phyloP scores from a whole-genome alignment of 495 filamentous ascomycete species.

The Podospora pseudocomata region DNA sequence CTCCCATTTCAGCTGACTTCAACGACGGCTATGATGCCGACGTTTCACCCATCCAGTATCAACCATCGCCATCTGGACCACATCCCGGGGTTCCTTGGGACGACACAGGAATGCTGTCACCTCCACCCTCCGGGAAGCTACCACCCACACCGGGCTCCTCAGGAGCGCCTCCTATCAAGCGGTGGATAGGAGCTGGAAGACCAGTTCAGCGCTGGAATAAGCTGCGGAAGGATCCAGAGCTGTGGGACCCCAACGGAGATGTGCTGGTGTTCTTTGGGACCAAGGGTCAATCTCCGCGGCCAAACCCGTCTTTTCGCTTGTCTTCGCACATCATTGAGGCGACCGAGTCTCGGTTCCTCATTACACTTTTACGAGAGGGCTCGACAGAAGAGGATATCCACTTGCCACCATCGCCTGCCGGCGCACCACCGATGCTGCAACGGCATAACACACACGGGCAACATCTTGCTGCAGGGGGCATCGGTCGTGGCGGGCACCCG shows the following conservation, averaged over 20 bases:
- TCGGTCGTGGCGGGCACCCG: constrained; percentile 33
- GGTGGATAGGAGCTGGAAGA: constrained; percentile 48
- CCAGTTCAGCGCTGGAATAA: constrained; percentile 53
- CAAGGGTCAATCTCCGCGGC: constrained; percentile 39
- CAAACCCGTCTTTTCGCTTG: constrained; percentile 55
- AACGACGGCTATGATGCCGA: constrained; percentile 28
- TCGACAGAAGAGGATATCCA: constrained; percentile 44
- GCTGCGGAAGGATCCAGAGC: constrained; percentile 55
- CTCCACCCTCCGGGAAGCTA: constrained; percentile 35
- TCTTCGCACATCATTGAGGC: constrained; percentile 54
- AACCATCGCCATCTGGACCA: constrained; percentile 5
- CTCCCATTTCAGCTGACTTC: constrained; percentile 17
- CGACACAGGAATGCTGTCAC: constrained; percentile 21
- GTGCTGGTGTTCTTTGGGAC: constrained; percentile 56
- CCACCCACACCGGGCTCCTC: constrained; percentile 33
- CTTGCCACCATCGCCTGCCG: constrained; percentile 44
- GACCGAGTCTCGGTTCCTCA: constrained; percentile 52
- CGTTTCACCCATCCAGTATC: constrained; percentile 20
- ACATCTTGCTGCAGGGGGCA: constrained; percentile 25
- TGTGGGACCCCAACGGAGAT: constrained; percentile 61
- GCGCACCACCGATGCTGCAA: constrained; percentile 42
- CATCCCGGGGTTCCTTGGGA: constrained; percentile 12
- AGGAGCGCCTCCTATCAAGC: constrained; percentile 41
- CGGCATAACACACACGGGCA: constrained; percentile 31
- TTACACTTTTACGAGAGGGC: constrained; percentile 51